A percentile compares a stretch with the other conserved stretches of the same genome.
Conservation (phyloP, 768 basidiomycete genomes). For the Leccinum truebloodii region DNA sequence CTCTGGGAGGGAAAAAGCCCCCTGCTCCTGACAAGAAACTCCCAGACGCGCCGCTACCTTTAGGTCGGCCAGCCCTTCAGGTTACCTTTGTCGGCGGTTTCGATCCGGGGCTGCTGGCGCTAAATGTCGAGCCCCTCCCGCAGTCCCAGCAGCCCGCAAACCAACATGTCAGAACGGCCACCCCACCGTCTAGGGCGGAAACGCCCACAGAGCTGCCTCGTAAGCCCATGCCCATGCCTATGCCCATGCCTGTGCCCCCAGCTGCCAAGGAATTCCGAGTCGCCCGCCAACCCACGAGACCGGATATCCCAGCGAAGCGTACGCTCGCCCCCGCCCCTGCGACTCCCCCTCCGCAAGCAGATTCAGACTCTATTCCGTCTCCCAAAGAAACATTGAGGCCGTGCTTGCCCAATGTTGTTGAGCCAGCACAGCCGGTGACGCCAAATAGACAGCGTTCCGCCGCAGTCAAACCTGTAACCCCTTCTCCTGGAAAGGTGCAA, state of each 20-base stretch:
- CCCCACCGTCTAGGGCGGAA: neutral
- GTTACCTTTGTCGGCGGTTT: slow-evolving; percentile 54
- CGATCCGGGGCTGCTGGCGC: slow-evolving; percentile 16
- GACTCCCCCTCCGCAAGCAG: slow-evolving; percentile 31
- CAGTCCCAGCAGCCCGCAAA: slow-evolving; percentile 12
- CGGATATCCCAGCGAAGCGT: slow-evolving; percentile 14
- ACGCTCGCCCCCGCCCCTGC: slow-evolving; percentile 21
- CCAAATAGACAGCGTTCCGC: slow-evolving; percentile 23
- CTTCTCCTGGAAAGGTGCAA: slow-evolving; percentile 36
- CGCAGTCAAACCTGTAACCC: slow-evolving; percentile 19
- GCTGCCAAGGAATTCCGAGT: slow-evolving; percentile 14
- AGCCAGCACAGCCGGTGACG: slow-evolving; percentile 11
- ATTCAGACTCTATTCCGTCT: slow-evolving; percentile 32
- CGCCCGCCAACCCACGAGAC: slow-evolving; percentile 21
- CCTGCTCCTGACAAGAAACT: slow-evolving; percentile 13
- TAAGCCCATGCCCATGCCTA: slow-evolving; percentile 20
- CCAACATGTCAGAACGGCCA: neutral
- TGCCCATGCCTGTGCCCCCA: slow-evolving; percentile 39
- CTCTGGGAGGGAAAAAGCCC: slow-evolving; percentile 28
- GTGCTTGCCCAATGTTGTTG: slow-evolving; percentile 13
- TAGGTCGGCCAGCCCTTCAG: neutral
- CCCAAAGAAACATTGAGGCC: slow-evolving; percentile 9
- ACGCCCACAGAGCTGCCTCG: slow-evolving; percentile 3
- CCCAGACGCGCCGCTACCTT: slow-evolving; percentile 5
- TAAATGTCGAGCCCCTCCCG: slow-evolving; percentile 9